Conservation (phyloP, 2,329 filamentous ascomycete species). For the Sordariomycetes sp. region DNA sequence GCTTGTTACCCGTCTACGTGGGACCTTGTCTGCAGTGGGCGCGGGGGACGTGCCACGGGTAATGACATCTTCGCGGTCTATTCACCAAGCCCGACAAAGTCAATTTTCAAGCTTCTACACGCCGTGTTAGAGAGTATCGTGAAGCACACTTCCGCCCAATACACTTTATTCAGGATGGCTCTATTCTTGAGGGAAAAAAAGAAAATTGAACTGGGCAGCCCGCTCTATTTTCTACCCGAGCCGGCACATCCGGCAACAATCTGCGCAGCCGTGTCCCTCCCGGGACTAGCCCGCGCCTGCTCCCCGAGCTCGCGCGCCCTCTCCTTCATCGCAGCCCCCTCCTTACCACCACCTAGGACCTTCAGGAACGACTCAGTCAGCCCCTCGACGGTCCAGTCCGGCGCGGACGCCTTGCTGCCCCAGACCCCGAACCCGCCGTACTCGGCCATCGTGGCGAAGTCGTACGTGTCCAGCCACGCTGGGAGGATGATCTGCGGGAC, state of each 20-base stretch:
- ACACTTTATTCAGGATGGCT: too few species aligned
- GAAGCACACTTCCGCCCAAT: too few species aligned
- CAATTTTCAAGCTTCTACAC: too few species aligned
- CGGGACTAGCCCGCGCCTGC: conserved; percentile 1
- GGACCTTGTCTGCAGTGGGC: too few species aligned
- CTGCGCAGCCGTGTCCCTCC: conserved; percentile 7
- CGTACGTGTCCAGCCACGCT: conserved; percentile 33
- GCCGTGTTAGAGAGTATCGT: too few species aligned
- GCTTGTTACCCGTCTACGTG: too few species aligned
- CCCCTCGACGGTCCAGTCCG: conserved; percentile 15
- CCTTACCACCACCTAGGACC: conserved; percentile 8
- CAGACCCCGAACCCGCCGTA: conserved; percentile 29
- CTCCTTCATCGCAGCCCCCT: conserved; percentile 6
- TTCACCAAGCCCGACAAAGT: too few species aligned
- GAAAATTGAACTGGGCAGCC: too few species aligned
- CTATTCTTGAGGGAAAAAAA: too few species aligned
- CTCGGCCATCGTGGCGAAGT: conserved; percentile 30
- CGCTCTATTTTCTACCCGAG: background rate
- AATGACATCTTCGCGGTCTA: too few species aligned
- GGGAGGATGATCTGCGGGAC: conserved; percentile 34
- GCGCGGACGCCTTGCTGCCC: conserved; percentile 22
- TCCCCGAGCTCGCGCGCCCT: conserved; percentile 12
- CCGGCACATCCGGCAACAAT: background rate
- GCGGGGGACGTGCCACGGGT: too few species aligned
- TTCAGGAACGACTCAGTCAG: conserved; percentile 16